phyloP scores from a whole-genome alignment of 495 filamentous ascomycete species.

The Hypomontagnella submonticulosa region DNA sequence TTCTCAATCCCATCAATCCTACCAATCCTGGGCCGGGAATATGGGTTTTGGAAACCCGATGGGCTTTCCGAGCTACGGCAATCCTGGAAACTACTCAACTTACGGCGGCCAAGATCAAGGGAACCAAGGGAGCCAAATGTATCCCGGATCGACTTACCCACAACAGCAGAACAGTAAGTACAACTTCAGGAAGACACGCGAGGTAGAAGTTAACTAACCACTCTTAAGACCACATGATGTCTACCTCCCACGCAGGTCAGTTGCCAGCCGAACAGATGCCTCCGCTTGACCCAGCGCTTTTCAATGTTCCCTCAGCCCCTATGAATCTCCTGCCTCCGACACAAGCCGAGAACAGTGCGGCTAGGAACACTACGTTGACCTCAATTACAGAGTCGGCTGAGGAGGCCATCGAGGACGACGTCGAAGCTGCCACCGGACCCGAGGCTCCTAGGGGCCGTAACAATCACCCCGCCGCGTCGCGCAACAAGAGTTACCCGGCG shows the following conservation, averaged over 20 bases:
- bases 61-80: no score
- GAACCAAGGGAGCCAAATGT: neutral
- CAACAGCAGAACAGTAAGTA: conserved; percentile 6
- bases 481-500: neutral
- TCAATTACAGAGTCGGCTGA: neutral
- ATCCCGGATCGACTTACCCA: neutral
- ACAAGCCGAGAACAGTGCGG: neutral
- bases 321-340: neutral
- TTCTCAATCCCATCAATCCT: no score
- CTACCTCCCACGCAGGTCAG: neutral
- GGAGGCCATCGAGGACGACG: neutral
- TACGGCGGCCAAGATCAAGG: no score
- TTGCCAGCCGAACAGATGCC: neutral
- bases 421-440: neutral
- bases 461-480: neutral
- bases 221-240: neutral
- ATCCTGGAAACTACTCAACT: no score
- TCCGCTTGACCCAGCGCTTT: neutral
- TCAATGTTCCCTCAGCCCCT: neutral
- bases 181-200: neutral
- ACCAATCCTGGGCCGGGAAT: no score
- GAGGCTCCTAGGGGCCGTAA: neutral
- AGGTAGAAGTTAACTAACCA: neutral
- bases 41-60: no score
- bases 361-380: neutral